Base-by-base conservation (phyloP, 2,329 filamentous ascomycete genomes). In the Sclerotinia glacialis region DNA sequence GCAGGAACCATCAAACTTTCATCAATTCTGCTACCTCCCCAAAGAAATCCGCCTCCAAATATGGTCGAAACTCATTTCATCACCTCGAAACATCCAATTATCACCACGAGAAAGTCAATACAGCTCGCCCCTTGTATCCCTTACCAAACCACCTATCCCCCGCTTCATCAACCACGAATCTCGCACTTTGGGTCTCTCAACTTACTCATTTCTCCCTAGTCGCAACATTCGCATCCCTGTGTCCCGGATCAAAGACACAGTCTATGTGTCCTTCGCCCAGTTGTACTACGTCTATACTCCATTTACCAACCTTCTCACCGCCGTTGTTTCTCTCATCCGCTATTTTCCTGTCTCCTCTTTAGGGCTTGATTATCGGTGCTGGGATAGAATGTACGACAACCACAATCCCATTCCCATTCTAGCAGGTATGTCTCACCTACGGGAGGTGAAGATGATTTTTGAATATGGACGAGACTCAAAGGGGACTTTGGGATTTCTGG, bases 151-250 rank as follows among this genome's bases (percentile, higher is more conserved):
- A 1, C 62, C 62, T 6, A 26, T 40, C 3, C 42, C 58, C 16
- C 31, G 47, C n/a, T 46, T 37, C 42, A 64, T 58, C 52, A 64
- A 18, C n/a, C 42, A 26, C n/a, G 42, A 65, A 65, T 49, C 62
- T 8, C 62, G 62, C 26, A 31, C 21, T 31, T 44, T 58, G 1
- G 23, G 26, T n/a, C 40, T 65, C 42, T 49, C 42, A 44, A 49
- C 42, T 21, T 42, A 64, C n/a, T n/a, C 1, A 6, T 11, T 42
- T 34, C 60, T 54, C 8, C 60, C 26, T 9, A 31, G 18, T 46
- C 26, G 26, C 3, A 18, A 26, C 8, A 21, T 16, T 11, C 23
- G 7, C 23, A 28, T 58, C 11, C 37, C 52, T 5, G 3, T 64
- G 11, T 64, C 52, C 28, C 28, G 11, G 11, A 11, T 7, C 9